Conservation (phyloP, 2,329 filamentous ascomycete genomes). For the Aspergillus floridensis region DNA sequence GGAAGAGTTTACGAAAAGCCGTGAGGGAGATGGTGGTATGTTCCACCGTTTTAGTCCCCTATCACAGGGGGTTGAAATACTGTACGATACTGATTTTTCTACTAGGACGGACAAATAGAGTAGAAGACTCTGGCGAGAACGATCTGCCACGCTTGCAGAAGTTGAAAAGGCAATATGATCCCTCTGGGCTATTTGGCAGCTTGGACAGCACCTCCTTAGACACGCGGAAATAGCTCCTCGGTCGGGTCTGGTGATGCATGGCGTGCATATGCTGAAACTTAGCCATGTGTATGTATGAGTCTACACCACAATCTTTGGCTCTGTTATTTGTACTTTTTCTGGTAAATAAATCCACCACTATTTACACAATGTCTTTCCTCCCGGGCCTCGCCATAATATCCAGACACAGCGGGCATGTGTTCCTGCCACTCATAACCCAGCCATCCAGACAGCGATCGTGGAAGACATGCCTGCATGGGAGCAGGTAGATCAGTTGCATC, state of each 20-base stretch:
- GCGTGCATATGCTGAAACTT: too few species aligned
- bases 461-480: constrained; percentile 7
- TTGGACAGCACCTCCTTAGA: neutral
- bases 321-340: too few species aligned
- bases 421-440: constrained; percentile 5
- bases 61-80: too few species aligned
- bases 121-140: neutral
- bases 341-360: neutral
- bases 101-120: too few species aligned
- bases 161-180: neutral
- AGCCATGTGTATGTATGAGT: neutral
- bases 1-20: too few species aligned
- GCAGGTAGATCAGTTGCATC: constrained; percentile 6
- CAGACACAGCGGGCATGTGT: constrained; percentile 5
- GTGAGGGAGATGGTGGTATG: too few species aligned
- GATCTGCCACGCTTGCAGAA: neutral
- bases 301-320: too few species aligned
- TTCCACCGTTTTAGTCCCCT: too few species aligned
- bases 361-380: neutral
- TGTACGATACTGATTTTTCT: too few species aligned
- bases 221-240: too few species aligned
- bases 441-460: constrained; percentile 3
- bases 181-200: neutral
- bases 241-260: too few species aligned
- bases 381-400: neutral